Evolutionary conservation across 1,139 yeast genomes (phyloP), one percentile per base, ranked within the genome.

Genomic region (Kodamaea alishanica): DNA sequence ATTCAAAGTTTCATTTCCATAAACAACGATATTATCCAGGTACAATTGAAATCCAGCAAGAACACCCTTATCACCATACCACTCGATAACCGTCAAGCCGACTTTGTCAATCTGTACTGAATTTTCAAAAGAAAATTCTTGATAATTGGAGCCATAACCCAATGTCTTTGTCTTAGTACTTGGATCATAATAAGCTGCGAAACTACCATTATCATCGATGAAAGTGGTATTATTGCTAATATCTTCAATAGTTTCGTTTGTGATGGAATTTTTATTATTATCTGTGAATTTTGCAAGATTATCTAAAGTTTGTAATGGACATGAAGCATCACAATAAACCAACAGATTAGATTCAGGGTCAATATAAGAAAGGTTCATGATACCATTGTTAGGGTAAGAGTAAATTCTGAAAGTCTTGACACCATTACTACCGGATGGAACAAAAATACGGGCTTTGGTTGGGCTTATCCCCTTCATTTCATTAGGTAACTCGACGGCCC

Each of bases 341-440:
- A 77, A 37, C 24, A 67, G 65, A 40, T 83, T 79, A 1, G 88
- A 73, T 1, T 58, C 49, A 2, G 95, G 95, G 55, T 90, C 94
- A 27, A 84, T 66, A 54, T 88, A 92, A 0, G 96, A 81, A 49
- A 92, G 63, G 56, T 92, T 92, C 96, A 92, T 85, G 46, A 90
- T 90, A 49, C 97, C 90, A 50, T 83, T 77, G 32, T 88, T 75
- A 1, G 97, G 97, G 41, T 75, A 68, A 0, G 96, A 80, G 37
- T 84, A 67, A 15, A 92, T 68, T 52, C 97, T 73, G 60, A 89
- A 90, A 6, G 73, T 49, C 42, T 81, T 72, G 4, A 86, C 77
- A 7, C 85, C 83, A 28, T 69, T 69, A 6, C 70, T 67, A 8
- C 65, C 61, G 6, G 61, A 60, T 0, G 88, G 79, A 46, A 87